Conservation (phyloP, 2,329 filamentous ascomycete species). For the Microascus cirrosus region DNA sequence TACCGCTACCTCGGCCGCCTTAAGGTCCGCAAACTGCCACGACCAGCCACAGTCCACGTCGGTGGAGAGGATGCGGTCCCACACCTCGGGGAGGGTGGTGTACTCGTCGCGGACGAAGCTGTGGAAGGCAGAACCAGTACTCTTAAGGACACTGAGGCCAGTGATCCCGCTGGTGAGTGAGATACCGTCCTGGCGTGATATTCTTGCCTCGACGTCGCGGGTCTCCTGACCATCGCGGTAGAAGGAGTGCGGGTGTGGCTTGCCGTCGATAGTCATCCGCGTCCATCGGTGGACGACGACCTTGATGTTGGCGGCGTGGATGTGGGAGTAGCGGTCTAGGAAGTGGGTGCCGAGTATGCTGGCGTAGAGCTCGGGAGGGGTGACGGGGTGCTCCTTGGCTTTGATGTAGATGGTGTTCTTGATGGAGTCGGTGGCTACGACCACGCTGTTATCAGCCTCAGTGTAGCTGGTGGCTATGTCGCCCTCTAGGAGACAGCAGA, state of each 20-base stretch:
- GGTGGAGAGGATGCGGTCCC: conserved; percentile 91
- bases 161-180: conserved; percentile 66
- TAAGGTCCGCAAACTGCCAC: conserved; percentile 61
- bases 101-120: conserved; percentile 89
- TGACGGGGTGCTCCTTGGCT: conserved; percentile 86
- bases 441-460: conserved; percentile 81
- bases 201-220: conserved; percentile 65
- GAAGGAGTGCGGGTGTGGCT: conserved; percentile 92
- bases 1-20: conserved; percentile 53
- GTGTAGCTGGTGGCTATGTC: conserved; percentile 89
- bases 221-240: conserved; percentile 81
- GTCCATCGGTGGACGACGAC: conserved; percentile 85
- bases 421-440: conserved; percentile 95
- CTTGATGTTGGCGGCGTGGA: conserved; percentile 71
- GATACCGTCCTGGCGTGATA: conserved; percentile 59
- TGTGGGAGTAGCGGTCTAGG: conserved; percentile 77
- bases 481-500: conserved; percentile 85
- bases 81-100: conserved; percentile 81
- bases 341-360: conserved; percentile 81
- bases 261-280: conserved; percentile 74
- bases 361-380: conserved; percentile 85
- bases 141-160: conserved; percentile 84
- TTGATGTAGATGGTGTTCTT: conserved; percentile 96
- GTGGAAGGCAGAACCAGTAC: conserved; percentile 92
- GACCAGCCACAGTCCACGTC: conserved; percentile 81